phyloP scores from a whole-genome alignment of 2,329 filamentous ascomycete genomes.

The Hypocreales sp. region DNA sequence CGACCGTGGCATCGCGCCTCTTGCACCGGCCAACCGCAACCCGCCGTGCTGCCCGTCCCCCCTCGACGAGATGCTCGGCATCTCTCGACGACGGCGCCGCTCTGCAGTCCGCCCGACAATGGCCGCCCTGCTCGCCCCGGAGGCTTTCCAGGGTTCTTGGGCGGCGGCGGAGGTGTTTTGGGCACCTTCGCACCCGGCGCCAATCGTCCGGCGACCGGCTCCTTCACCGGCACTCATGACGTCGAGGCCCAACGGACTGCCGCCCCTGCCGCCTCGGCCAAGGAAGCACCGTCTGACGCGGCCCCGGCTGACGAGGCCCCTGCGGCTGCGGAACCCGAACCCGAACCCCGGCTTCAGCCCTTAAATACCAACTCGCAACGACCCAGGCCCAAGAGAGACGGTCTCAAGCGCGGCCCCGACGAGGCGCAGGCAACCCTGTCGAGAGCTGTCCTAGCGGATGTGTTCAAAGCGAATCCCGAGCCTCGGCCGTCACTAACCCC shows the following conservation, averaged over 20 bases:
- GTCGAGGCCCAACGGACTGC: too few relatives aligned
- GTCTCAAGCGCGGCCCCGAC: background rate
- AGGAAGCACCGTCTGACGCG: background rate
- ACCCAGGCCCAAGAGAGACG: background rate
- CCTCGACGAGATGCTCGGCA: slow-evolving; percentile 6
- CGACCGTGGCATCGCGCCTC: slow-evolving; percentile 1
- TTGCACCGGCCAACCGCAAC: background rate
- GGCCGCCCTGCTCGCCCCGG: slow-evolving; percentile 6
- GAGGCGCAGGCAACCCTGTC: slow-evolving; percentile 8
- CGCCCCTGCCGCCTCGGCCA: slow-evolving; percentile 8
- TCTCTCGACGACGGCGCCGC: slow-evolving; percentile 12
- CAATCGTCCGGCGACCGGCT: too few relatives aligned
- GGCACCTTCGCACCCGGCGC: too few relatives aligned
- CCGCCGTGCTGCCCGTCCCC: slow-evolving; percentile 1
- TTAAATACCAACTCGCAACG: background rate
- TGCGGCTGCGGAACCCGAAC: background rate
- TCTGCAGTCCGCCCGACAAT: slow-evolving; percentile 7
- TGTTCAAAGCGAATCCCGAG: slow-evolving; percentile 14
- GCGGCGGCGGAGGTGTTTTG: too few relatives aligned
- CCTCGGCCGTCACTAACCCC: slow-evolving; percentile 12
- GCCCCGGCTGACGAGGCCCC: slow-evolving; percentile 1
- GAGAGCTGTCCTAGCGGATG: slow-evolving; percentile 15
- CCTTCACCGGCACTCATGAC: too few relatives aligned
- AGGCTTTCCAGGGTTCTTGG: slow-evolving; percentile 11
- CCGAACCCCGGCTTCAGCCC: background rate